phyloP scores from a whole-genome alignment of 495 filamentous ascomycete genomes.

The Penicillium chermesinum region DNA sequence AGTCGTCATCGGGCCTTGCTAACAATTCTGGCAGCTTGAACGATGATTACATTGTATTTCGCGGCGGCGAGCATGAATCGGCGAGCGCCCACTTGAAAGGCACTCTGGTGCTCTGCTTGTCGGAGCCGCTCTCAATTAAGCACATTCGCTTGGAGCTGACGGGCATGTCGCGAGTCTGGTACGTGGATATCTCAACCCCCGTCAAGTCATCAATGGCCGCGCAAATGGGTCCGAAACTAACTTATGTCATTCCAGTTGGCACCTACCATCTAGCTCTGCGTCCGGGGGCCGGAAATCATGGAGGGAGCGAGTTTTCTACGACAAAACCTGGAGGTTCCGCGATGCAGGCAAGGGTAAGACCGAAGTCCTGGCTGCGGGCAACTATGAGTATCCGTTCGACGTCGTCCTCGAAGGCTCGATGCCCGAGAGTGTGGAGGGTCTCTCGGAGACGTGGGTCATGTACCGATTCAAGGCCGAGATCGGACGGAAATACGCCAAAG shows the following conservation, averaged over 20 bases:
- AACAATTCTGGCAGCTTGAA: constrained; percentile 53
- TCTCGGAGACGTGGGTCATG: constrained; percentile 71
- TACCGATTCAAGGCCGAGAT: constrained; percentile 88
- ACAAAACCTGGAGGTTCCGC: constrained; percentile 51
- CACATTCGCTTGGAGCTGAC: constrained; percentile 67
- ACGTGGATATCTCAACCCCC: constrained; percentile 27
- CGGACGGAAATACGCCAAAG: constrained; percentile 73
- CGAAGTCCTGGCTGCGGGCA: constrained; percentile 63
- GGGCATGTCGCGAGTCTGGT: constrained; percentile 66
- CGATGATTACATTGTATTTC: constrained; percentile 72
- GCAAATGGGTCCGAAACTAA: no score
- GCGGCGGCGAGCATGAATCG: constrained; percentile 69
- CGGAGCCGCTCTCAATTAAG: constrained; percentile 62
- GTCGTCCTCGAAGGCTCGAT: constrained; percentile 67
- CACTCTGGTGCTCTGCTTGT: constrained; percentile 68
- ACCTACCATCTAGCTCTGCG: constrained; percentile 41
- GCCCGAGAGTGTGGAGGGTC: constrained; percentile 84
- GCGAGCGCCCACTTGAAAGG: constrained; percentile 70
- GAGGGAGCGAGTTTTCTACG: constrained; percentile 52
- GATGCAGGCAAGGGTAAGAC: constrained; percentile 48
- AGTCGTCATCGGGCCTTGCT: not conserved
- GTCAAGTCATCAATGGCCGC: not conserved
- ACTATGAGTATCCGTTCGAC: constrained; percentile 90
- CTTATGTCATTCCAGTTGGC: constrained; percentile 31
- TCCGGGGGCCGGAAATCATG: constrained; percentile 43